These are phyloP conservation scores for Clonostachys rhizophaga DNA, from an alignment of 2,329 filamentous ascomycete genomes.

Conservation along the genomic window DNA sequence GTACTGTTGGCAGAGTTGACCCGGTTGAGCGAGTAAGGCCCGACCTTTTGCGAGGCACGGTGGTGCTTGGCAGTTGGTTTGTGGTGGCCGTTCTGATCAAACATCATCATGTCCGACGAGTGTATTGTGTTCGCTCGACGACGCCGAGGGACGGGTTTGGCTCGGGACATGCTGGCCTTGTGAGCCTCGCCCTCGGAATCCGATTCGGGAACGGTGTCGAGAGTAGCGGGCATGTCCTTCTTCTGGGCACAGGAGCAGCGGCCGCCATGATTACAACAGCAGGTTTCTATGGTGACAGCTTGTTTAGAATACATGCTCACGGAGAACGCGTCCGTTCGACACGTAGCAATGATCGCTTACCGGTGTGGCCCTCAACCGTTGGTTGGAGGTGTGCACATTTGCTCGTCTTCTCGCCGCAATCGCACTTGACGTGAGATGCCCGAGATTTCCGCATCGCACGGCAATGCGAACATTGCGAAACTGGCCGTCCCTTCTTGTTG, in stretches of 20 bases:
- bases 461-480: constrained; percentile 97
- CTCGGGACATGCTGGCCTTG: constrained; percentile 15
- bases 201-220: constrained; percentile 62
- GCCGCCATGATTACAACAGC: constrained; percentile 66
- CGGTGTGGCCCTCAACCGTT: constrained; percentile 53
- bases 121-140: constrained; percentile 58
- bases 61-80: constrained; percentile 58
- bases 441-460: constrained; percentile 94
- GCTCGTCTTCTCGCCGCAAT: constrained; percentile 90
- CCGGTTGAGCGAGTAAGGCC: constrained; percentile 56
- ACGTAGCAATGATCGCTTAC: constrained; percentile 32
- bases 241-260: constrained; percentile 62
- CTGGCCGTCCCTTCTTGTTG: constrained; percentile 95
- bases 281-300: constrained; percentile 45
- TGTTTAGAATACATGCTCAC: constrained; percentile 7
- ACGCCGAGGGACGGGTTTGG: constrained; percentile 39
- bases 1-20: constrained; percentile 53
- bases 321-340: background rate
- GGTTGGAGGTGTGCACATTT: constrained; percentile 58
- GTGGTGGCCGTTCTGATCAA: constrained; percentile 61
- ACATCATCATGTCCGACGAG: constrained; percentile 53
- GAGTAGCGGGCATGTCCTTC: constrained; percentile 43
- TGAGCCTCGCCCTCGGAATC: constrained; percentile 46
- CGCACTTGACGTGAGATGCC: constrained; percentile 90
- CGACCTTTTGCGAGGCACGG: constrained; percentile 56